Evolutionary conservation across 768 basidiomycete species (phyloP).

Genomic region (Pisolithus microcarpus): DNA sequence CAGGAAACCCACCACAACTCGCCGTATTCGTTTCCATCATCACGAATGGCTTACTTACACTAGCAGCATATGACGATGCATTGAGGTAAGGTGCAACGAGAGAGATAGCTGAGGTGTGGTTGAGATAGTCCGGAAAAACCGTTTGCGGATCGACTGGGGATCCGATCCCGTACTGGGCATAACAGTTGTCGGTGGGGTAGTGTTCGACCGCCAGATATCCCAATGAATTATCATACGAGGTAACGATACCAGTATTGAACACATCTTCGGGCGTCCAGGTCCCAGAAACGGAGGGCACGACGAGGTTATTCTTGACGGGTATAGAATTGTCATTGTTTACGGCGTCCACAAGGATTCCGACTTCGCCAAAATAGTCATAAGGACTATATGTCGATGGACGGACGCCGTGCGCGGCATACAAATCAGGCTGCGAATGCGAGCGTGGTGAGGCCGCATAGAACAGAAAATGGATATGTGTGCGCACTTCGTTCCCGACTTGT

Average conservation of each 20-base stretch:
- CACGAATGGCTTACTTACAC: conserved; percentile 32
- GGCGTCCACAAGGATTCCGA: conserved; percentile 19
- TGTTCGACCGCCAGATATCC: conserved; percentile 36
- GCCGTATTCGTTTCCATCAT: conserved; percentile 53
- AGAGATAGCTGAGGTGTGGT: conserved; percentile 31
- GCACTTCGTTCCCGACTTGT: conserved; percentile 51
- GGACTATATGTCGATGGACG: conserved; percentile 25
- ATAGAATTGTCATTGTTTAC: conserved; percentile 16
- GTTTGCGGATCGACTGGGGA: conserved; percentile 27
- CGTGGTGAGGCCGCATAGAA: conserved; percentile 21
- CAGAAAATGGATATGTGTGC: not conserved
- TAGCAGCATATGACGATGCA: conserved; percentile 27
- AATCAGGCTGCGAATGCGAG: conserved; percentile 30
- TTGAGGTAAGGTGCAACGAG: conserved; percentile 33
- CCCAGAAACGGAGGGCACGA: conserved; percentile 27
- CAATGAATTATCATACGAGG: conserved; percentile 23
- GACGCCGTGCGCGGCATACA: conserved; percentile 32
- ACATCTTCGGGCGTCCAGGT: conserved; percentile 27
- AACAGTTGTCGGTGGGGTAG: conserved; percentile 32
- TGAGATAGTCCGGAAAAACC: conserved; percentile 38
- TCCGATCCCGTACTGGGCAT: conserved; percentile 16
- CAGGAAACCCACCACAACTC: conserved; percentile 48
- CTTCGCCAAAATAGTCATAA: conserved; percentile 26
- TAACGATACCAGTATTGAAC: conserved; percentile 26
- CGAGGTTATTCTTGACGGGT: conserved; percentile 21